Evolutionary conservation across 163 green algal species (phyloP).

Genomic region (Chlamydomonas reinhardtii): DNA sequence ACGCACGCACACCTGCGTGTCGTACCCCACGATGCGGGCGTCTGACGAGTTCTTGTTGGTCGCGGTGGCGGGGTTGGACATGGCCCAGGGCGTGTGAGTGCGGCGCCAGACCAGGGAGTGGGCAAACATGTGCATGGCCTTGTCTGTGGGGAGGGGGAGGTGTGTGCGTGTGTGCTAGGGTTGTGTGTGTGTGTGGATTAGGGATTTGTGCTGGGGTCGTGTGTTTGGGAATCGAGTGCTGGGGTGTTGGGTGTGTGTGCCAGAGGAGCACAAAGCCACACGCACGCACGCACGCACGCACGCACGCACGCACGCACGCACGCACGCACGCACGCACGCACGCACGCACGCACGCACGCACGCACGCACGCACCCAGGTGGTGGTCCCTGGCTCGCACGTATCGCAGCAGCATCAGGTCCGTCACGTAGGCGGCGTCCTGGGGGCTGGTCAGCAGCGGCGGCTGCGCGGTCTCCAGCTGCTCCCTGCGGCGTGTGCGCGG

Average conservation of each 20-base stretch:
- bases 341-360: no score
- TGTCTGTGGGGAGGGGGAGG: neutral
- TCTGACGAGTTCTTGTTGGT: slow-evolving; percentile 43
- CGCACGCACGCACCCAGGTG: neutral
- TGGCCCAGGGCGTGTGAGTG: neutral
- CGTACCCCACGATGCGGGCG: slow-evolving; percentile 50
- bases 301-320: no score
- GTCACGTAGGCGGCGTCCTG: slow-evolving; percentile 1
- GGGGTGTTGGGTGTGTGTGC: no score
- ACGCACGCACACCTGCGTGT: neutral
- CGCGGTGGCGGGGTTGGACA: slow-evolving; percentile 11
- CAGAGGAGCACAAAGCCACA: no score
- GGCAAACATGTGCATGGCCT: slow-evolving; percentile 21
- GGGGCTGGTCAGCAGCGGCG: neutral
- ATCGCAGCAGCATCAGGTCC: slow-evolving; percentile 47
- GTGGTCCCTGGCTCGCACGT: slow-evolving; percentile 43
- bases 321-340: neutral
- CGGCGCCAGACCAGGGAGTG: slow-evolving; percentile 34
- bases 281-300: no score
- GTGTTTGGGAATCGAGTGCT: no score
- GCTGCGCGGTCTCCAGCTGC: neutral
- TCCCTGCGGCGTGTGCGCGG: neutral
- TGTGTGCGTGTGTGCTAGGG: neutral
- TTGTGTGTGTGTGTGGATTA: no score
- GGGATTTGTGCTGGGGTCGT: no score